Base-by-base conservation (phyloP, 2,329 filamentous ascomycete genomes). In the Aspergillus sp. region DNA sequence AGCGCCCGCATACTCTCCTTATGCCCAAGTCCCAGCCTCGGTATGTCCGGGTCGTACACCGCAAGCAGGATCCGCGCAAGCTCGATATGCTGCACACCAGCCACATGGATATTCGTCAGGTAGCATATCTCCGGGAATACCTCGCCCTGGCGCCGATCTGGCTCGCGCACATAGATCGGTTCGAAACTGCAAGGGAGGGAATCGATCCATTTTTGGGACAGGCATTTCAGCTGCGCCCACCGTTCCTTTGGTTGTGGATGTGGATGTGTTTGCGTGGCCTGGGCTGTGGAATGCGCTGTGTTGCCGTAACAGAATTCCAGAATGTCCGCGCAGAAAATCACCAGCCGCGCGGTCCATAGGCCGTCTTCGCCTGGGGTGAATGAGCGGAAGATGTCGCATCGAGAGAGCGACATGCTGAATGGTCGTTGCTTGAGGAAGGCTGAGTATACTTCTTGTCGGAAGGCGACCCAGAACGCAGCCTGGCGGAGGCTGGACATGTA, bases 281-380 rank as follows among this genome's bases (percentile, higher is more conserved):
- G 27, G 7, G 2, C 24, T 21, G 8, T 31, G 27, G 27, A 31
- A 31, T 31, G 27, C 6, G 39, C 24, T 8, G 50, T 43, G 50
- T 44, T 52, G 56, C 72, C 58, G 63, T 86, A 88, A 66, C 85
- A 88, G 62, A 81, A 86, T 55, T 85, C 82, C n/a, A 88, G 71
- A 0, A 86, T 81, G 58, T 86, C 83, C 12, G 84, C 84, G 51
- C 84, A 84, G 62, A 85, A 82, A 2, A 85, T 76, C 0, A 88
- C 79, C 21, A 84, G 82, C 7, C 84, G 79, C 68, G 87, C 86
- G 2, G 84, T 64, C 70, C 70, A 75, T 1, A 70, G 64, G 4
- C 46, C 37, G 15, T 61, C 59, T n/a, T 61, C 56, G 1, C 53
- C 45, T 2, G 41, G 49, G 2, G 45, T 23, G 15, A 61, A 52